Conservation (phyloP, 495 filamentous ascomycete species). For the Beverwykella pulmonaria region DNA sequence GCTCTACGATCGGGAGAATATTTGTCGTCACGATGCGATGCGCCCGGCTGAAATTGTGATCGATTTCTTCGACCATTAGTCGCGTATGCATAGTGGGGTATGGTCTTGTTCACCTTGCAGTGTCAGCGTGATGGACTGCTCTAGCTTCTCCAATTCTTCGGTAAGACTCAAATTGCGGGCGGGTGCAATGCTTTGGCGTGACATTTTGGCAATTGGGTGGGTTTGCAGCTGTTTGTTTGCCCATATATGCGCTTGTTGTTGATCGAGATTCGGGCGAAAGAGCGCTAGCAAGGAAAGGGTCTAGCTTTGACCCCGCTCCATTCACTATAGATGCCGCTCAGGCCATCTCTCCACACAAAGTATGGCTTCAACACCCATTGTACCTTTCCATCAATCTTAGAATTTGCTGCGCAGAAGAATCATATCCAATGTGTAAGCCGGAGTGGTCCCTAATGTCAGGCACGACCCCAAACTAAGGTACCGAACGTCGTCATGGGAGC, state of each 20-base stretch:
- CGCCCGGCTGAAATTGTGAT: constrained; percentile 95
- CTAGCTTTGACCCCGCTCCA: not conserved
- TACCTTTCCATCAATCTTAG: too few species aligned
- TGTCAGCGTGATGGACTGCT: constrained; percentile 95
- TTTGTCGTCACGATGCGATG: constrained; percentile 94
- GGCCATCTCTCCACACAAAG: too few species aligned
- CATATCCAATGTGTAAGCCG: too few species aligned
- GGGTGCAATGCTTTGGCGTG: constrained; percentile 54
- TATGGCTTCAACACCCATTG: too few species aligned
- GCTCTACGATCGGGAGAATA: constrained; percentile 92
- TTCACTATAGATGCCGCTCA: not conserved
- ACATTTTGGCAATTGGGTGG: constrained; percentile 9
- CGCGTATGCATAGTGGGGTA: constrained; percentile 8
- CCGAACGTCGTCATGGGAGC: not conserved
- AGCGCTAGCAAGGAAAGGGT: not conserved
- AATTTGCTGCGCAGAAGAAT: too few species aligned
- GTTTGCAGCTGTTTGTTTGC: not conserved
- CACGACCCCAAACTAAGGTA: not conserved
- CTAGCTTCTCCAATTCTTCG: constrained; percentile 93
- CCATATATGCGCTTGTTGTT: not conserved
- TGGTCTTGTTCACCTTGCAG: constrained; percentile 69
- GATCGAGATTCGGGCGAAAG: not conserved
- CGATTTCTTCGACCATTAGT: constrained; percentile 71
- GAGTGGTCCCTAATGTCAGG: not conserved
- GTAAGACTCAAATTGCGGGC: constrained; percentile 76